Base-by-base conservation (phyloP, 225 moss, liverwort and hornwort species). In the Physcomitrium patens region DNA sequence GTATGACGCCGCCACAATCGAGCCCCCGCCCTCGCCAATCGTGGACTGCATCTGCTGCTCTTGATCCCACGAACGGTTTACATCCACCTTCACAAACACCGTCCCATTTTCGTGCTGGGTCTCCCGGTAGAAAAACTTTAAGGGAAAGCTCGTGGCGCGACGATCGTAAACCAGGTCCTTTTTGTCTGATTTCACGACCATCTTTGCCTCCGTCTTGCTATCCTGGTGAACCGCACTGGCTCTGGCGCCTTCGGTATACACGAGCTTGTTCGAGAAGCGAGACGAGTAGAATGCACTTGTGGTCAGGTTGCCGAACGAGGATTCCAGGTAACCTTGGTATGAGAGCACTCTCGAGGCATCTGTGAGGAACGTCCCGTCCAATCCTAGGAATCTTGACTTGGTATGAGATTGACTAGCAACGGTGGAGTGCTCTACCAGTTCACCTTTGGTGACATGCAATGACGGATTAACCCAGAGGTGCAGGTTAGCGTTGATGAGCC, bases 251-350 rank as follows among this genome's bases (percentile, higher is more conserved):
- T 75, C 84, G 15, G 89, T 12, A 7, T 75, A 52, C 44, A 57
- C 60, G 10, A 89, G 43, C 12, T 17, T 4, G 41, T 84, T 86
- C 6, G 81, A 71, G 80, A 93, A 88, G 0, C 72, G 26, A 0
- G 78, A 64, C 9, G 75, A 75, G 31, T 80, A 76, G 7, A 73
- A 69, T 0, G 80, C 83, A 1, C 74, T 60, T 0, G 89, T 89
- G 16, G 87, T 93, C 61, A 93, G 0, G 72, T 88, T 91, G 41
- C 93, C 95, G 17, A 86, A 79, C 1, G 93, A 91, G 0, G 93
- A 91, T 27, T 47, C 64, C 16, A 95, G 76, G 63, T 83, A 81
- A 7, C 95, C 91, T 8, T 77, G 71, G 73, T 84, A 80, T 0
- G 84, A 69, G 5, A 95, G 65, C 5, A 50, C 27, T 3, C 91